Conservation (phyloP, 352 stramenopile genomes). For the Phytophthora rubi region DNA sequence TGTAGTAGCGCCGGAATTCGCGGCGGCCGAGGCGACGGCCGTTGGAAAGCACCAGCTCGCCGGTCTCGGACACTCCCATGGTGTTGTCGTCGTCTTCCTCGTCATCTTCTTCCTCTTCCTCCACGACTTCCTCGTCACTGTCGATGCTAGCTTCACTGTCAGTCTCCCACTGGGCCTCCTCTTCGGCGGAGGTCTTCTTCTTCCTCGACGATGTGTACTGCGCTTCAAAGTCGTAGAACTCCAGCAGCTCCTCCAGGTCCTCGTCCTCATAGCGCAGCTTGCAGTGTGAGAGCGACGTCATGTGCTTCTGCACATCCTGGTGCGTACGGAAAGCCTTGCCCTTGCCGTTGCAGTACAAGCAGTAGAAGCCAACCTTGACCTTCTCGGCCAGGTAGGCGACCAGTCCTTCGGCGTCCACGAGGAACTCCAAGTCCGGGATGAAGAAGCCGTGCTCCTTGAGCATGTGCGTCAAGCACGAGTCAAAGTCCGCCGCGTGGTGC, state of each 20-base stretch:
- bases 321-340: constrained; percentile 90
- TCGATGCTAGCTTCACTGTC: constrained; percentile 82
- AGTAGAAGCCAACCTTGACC: constrained; percentile 95
- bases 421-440: constrained; percentile 94
- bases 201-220: constrained; percentile 69
- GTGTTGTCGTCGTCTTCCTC: constrained; percentile 50
- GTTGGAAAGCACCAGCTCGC: constrained; percentile 88
- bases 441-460: constrained; percentile 95
- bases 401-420: constrained; percentile 90
- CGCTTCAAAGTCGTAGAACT: constrained; percentile 92
- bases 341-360: constrained; percentile 95
- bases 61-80: constrained; percentile 87
- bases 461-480: constrained; percentile 91
- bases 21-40: constrained; percentile 88
- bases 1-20: constrained; percentile 92
- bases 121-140: constrained; percentile 77
- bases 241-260: constrained; percentile 89
- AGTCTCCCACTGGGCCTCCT: constrained; percentile 77
- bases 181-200: constrained; percentile 39
- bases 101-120: constrained; percentile 58
- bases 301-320: constrained; percentile 95
- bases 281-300: constrained; percentile 92
- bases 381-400: constrained; percentile 96
- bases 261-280: constrained; percentile 93
- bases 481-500: constrained; percentile 64